A percentile compares a stretch with the other conserved stretches of the same genome.
These are phyloP conservation scores for Mycena polygramma DNA, from an alignment of 768 basidiomycete species.

Conservation along the genomic window DNA sequence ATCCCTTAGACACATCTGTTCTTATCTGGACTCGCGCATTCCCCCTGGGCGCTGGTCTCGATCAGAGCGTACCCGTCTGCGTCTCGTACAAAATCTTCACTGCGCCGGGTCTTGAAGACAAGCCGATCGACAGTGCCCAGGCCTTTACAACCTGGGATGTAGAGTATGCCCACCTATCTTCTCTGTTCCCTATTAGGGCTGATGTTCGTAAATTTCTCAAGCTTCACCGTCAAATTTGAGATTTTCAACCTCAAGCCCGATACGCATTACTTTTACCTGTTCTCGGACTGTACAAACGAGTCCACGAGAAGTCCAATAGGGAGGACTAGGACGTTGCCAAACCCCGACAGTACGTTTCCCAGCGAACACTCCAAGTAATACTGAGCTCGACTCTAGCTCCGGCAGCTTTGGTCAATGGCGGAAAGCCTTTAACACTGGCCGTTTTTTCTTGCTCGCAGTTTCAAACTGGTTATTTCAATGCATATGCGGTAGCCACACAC, in stretches of 20 bases:
- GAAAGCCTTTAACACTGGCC: slow-evolving; percentile 65
- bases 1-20: slow-evolving; percentile 66
- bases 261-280: slow-evolving; percentile 68
- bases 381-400: slow-evolving; percentile 51
- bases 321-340: slow-evolving; percentile 63
- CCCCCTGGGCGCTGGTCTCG: slow-evolving; percentile 50
- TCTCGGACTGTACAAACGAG: slow-evolving; percentile 66
- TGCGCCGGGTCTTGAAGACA: slow-evolving; percentile 50
- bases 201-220: not conserved
- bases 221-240: slow-evolving; percentile 71
- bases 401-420: slow-evolving; percentile 62
- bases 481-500: slow-evolving; percentile 68
- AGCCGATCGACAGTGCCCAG: slow-evolving; percentile 56
- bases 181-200: not conserved
- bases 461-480: slow-evolving; percentile 72
- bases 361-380: not conserved
- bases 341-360: slow-evolving; percentile 56
- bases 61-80: slow-evolving; percentile 66
- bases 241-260: slow-evolving; percentile 63
- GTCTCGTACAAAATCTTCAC: slow-evolving; percentile 60
- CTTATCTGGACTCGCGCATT: slow-evolving; percentile 70
- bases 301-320: slow-evolving; percentile 61
- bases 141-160: slow-evolving; percentile 71
- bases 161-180: slow-evolving; percentile 42
- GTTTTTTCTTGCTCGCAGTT: slow-evolving; percentile 72